Base-by-base conservation (phyloP, 208 protist genomes). In the Acanthamoeba lenticulata region DNA sequence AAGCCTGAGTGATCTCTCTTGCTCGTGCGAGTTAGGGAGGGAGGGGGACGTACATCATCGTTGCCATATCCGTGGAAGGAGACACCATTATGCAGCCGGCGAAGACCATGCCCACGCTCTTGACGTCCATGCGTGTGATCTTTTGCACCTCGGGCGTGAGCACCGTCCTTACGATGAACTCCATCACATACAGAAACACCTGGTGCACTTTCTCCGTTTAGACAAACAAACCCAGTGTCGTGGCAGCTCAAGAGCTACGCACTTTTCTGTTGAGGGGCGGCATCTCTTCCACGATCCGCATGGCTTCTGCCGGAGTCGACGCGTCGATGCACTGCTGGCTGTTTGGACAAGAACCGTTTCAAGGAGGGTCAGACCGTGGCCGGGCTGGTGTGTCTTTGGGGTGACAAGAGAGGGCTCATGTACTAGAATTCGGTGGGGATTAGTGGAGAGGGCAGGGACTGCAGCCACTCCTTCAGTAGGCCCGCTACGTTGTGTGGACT, bases 391-490 rank as follows among this genome's bases (percentile, higher is more conserved):
- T 42, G 47, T 90, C 34, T 32, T 1, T 42, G 67, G 9, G 17
- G 7, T 11, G 34, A 38, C 32, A 74, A 17, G 65, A 74, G 5
- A 19, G 69, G 0, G 17, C 0, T 47, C 45, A 49, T 3, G 32
- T 90, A 90, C 83, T 90, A 67, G 2, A 67, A 65, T n/a, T 90
- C 57, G 24, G 47, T 45, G 11, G 83, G 83, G 13, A 90, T 90
- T 6, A 90, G 83, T 21, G 83, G 83, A 34, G 83, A 72, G 11
- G 83, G 83, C 3, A 90, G 34, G 67, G 47, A 72, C 27, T 90
- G 11, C 3, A 90, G 83, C 83, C 83, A 90, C 32, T 90, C 83
- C n/a, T 90, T 90, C 24, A 90, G 83, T 4, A 90, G 83, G 19
- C 83, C 45, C 2, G 49, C 83, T 5, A 90, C 83, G 49, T 90